Base-by-base conservation (phyloP, 2,329 filamentous ascomycete species). In the Mycogone perniciosa region DNA sequence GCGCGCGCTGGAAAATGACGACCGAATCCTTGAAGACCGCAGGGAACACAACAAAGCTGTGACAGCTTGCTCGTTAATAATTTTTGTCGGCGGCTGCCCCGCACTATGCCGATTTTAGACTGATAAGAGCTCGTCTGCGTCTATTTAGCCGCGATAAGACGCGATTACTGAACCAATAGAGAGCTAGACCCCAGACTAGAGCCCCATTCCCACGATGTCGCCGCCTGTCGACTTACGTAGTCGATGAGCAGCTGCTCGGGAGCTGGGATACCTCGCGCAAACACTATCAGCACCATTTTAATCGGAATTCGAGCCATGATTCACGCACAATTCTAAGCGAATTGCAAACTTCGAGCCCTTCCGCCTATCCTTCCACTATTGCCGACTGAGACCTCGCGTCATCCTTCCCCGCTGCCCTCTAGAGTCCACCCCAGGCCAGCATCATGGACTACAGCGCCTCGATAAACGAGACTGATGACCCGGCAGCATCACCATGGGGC, bases 371-470 rank as follows among this genome's bases (percentile, higher is more conserved):
- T 33, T 34, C 4, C 29, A 13, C 46, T 33, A 27, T 26, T 40
- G 6, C 31, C 29, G 31, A 41, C 33, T 26, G 33, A 13, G 29
- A 11, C 31, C 7, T 27, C 37, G 56, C 61, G 56, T 57, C 59
- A 59, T 51, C 35, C 33, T 35, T 56, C 54, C 50, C 48, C 54
- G 35, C 54, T 56, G 53, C 54, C 49, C 52, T 52, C 51, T n/a
- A 31, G 44, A 48, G 41, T 29, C 10, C 8, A 10, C 39, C 44
- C 46, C 50, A 51, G 31, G 41, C 50, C 51, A 44, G 39, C 57
- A 61, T 62, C 57, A 82, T 82, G 79, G 79, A 82, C 67, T 82
- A 82, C 65, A 76, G 74, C 64, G 66, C 77, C 55, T 74, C 77
- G 10, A 77, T 81, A 59, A 62, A 74, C 62, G 79, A 82, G 58